Base-by-base conservation (phyloP, 129 eudicot genomes). In the Tanacetum coccineum region DNA sequence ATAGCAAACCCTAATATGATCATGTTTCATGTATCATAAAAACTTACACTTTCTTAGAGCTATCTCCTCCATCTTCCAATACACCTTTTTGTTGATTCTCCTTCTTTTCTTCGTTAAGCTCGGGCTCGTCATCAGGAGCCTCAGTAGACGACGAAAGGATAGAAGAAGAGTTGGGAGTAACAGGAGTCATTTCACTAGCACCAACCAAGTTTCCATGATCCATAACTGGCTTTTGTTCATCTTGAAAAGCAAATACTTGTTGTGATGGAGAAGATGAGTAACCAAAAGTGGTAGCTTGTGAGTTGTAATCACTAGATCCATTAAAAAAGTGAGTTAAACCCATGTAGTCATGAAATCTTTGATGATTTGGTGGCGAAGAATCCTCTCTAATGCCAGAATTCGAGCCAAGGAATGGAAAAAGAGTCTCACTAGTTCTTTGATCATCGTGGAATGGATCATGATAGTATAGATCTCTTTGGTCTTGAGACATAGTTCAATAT, bases 81-180 rank as follows among this genome's bases (percentile, higher is more conserved):
- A 62, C 20, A n/a, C 78, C 80, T 70, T 76, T 78, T 6, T 26
- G n/a, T 65, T 65, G 80, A 48, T 74, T 71, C 3, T 70, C 84
- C 64, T 62, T 78, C 74, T 81, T 85, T 57, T 55, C 66, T 47
- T 64, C 71, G 25, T 64, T 67, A 8, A 77, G 78, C 42, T 79
- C 84, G 22, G 53, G 67, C 13, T 78, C 96, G 56, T 76, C 91
- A 11, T 79, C 83, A 19, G 75, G 94, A 39, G 83, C 90, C 75
- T 91, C 96, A 10, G 90, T 76, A 6, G 97, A 91, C 0, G 95
- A 77, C 0, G 93, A 87, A 11, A 84, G 84, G 30, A 74, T 79
- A 8, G 96, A 88, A 40, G 98, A 81, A 74, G 98, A 83, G 75
- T 81, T 87, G 1, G 96, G 97, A 13, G 96, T 91, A 11, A 81